These are phyloP conservation scores for Solanum chiquidenum DNA, from an alignment of 257 asterid species.

Conservation along the genomic window DNA sequence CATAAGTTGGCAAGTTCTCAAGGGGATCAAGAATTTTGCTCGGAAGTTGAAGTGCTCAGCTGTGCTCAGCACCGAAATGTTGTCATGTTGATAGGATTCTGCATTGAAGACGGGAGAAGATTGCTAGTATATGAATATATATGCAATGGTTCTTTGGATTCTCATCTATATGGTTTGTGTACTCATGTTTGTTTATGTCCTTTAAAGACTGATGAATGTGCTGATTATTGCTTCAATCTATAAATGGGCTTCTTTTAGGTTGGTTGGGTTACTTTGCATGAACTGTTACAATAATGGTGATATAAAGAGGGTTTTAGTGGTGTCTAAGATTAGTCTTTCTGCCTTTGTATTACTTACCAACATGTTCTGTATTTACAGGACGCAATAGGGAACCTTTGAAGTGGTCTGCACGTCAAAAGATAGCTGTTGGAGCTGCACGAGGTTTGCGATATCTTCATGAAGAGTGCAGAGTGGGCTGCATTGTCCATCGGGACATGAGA, in stretches of 20 bases:
- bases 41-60: slow-evolving; percentile 93
- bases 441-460: slow-evolving; percentile 93
- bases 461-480: slow-evolving; percentile 96
- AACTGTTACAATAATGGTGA: not conserved
- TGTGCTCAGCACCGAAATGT: slow-evolving; percentile 98
- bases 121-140: slow-evolving; percentile 79
- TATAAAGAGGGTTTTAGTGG: not conserved
- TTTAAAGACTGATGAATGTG: not conserved
- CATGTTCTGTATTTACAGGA: slow-evolving; percentile 30
- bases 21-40: slow-evolving; percentile 97
- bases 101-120: slow-evolving; percentile 79
- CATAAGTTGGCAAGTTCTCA: slow-evolving; percentile 93
- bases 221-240: not conserved
- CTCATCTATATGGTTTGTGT: slow-evolving; percentile 74
- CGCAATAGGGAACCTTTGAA: slow-evolving; percentile 45
- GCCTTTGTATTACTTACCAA: not conserved
- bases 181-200: not conserved
- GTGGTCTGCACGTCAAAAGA: slow-evolving; percentile 80
- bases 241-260: not conserved
- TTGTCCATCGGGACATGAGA: slow-evolving; percentile 91
- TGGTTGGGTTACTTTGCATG: not conserved
- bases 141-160: slow-evolving; percentile 92
- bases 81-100: slow-evolving; percentile 87
- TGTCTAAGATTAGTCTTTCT: not conserved
- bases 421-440: slow-evolving; percentile 92